A percentile compares a stretch with the other conserved stretches of the same genome.
Evolutionary conservation across 345 rosid genomes (phyloP).

Genomic region (Reutealis trisperma): DNA sequence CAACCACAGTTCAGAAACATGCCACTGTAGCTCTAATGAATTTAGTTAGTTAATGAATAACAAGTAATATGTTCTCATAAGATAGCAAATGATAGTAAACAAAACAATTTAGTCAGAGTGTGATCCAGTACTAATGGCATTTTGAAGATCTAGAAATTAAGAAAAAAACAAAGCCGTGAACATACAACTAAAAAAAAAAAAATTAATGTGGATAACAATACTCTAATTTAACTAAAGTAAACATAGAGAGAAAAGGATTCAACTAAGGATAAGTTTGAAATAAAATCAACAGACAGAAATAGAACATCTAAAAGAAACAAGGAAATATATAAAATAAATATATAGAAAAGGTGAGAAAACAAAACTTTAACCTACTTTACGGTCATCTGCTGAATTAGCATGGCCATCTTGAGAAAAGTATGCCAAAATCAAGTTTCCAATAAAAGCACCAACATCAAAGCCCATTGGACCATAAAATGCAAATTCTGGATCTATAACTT

Average conservation of each 20-base stretch:
- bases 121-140: background rate
- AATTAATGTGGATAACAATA: background rate
- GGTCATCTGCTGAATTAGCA: slow-evolving; percentile 58
- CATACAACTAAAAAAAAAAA: background rate
- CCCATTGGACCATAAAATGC: slow-evolving; percentile 95
- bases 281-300: background rate
- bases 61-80: too few relatives aligned
- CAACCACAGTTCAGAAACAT: background rate
- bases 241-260: background rate
- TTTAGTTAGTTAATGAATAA: background rate
- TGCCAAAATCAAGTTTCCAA: slow-evolving; percentile 86
- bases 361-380: slow-evolving; percentile 46
- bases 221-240: background rate
- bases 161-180: background rate
- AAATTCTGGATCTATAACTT: slow-evolving; percentile 93
- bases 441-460: slow-evolving; percentile 83
- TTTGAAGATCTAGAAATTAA: background rate
- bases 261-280: background rate
- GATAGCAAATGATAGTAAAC: background rate
- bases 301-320: background rate
- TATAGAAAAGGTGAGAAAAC: background rate
- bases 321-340: background rate
- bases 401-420: slow-evolving; percentile 96
- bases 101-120: background rate
- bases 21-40: background rate